phyloP scores from a whole-genome alignment of 805 yeast genomes.

The Zygosaccharomyces rouxii region DNA sequence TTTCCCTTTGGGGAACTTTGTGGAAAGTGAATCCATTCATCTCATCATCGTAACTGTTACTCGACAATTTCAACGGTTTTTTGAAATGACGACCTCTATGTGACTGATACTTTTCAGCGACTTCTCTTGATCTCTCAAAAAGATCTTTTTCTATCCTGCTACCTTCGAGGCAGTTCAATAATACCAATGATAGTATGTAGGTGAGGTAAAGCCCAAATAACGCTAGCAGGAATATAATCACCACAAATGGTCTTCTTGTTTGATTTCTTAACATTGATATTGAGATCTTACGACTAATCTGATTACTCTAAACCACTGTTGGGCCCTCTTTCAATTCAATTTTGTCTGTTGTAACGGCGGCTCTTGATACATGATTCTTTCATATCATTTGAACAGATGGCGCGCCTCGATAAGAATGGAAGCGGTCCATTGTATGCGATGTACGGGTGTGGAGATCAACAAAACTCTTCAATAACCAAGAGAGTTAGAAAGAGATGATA shows the following conservation, averaged over 20 bases:
- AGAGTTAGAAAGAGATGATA: not conserved
- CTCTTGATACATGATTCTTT: not conserved
- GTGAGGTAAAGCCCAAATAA: slow-evolving; percentile 2
- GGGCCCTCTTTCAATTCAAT: not conserved
- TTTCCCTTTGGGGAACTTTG: slow-evolving; percentile 30
- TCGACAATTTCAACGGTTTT: slow-evolving; percentile 23
- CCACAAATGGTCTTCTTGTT: slow-evolving; percentile 1
- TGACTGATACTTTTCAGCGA: slow-evolving; percentile 17
- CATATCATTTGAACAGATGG: not conserved
- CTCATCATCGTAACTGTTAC: slow-evolving; percentile 26
- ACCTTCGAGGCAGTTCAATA: slow-evolving; percentile 3
- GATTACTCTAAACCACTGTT: not conserved
- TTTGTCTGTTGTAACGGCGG: not conserved
- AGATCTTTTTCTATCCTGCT: slow-evolving; percentile 8
- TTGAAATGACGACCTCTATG: slow-evolving; percentile 12
- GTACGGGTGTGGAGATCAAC: slow-evolving; percentile 2
- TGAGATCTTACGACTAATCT: not conserved
- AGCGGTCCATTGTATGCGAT: not conserved
- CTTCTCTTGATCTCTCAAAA: slow-evolving; percentile 15
- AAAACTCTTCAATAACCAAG: not conserved
- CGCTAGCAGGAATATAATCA: slow-evolving; percentile 3
- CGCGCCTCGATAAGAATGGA: not conserved
- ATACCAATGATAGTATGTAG: slow-evolving; percentile 5
- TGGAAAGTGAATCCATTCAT: slow-evolving; percentile 4
- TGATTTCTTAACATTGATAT: not conserved